phyloP scores from a whole-genome alignment of 768 basidiomycete genomes.

The Chlorophyllum brunneum region DNA sequence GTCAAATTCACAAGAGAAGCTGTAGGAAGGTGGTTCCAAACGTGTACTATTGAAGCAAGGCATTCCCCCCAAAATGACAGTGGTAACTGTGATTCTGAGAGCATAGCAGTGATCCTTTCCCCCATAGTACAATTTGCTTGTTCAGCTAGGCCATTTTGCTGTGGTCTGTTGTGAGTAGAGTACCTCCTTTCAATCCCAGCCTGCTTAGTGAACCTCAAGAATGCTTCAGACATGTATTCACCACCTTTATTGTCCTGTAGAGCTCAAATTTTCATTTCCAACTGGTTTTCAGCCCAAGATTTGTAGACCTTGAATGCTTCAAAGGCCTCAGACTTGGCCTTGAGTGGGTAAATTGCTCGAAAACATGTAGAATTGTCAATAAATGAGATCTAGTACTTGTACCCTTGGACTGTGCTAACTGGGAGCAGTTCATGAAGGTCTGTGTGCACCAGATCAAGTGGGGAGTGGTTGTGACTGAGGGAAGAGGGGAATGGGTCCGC shows the following conservation, averaged over 20 bases:
- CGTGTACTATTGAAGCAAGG: too few relatives aligned
- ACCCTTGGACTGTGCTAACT: slow-evolving; percentile 15
- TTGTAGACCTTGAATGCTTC: slow-evolving; percentile 28
- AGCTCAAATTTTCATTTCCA: slow-evolving; percentile 20
- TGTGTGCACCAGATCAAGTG: slow-evolving; percentile 24
- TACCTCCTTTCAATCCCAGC: too few relatives aligned
- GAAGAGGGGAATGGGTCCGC: slow-evolving; percentile 12
- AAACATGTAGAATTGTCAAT: slow-evolving; percentile 23
- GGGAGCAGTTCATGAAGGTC: slow-evolving; percentile 29
- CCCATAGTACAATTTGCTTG: slow-evolving; percentile 31
- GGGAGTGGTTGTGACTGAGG: not conserved
- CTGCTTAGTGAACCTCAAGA: slow-evolving; percentile 19
- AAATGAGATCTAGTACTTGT: slow-evolving; percentile 27
- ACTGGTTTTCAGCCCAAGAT: slow-evolving; percentile 26
- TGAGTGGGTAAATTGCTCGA: slow-evolving; percentile 18
- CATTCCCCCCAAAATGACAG: too few relatives aligned
- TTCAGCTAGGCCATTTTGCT: slow-evolving; percentile 44
- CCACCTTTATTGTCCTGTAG: slow-evolving; percentile 32
- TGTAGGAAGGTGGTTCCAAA: too few relatives aligned
- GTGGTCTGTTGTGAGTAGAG: too few relatives aligned
- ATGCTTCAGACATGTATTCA: slow-evolving; percentile 25
- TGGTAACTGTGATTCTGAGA: too few relatives aligned
- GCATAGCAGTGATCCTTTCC: slow-evolving; percentile 26
- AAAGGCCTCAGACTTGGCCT: slow-evolving; percentile 23
- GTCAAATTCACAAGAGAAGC: too few relatives aligned